Conservation (phyloP, 805 yeast genomes). For the Pichia nakasei region DNA sequence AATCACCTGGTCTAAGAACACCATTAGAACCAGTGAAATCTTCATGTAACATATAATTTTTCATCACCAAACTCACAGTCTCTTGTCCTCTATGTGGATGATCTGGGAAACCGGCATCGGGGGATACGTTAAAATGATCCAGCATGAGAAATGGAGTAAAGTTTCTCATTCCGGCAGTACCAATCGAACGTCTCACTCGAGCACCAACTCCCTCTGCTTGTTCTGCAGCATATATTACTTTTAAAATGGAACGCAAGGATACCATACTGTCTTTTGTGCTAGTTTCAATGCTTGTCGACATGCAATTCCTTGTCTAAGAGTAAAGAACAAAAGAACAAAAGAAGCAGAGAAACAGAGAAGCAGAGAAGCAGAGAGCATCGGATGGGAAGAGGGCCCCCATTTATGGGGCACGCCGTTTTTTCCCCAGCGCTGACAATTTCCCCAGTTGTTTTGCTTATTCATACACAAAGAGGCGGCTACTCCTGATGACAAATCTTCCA, state of each 20-base stretch:
- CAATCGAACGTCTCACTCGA: conserved; percentile 71
- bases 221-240: conserved; percentile 50
- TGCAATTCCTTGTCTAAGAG: neutral
- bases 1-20: conserved; percentile 67
- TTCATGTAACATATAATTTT: conserved; percentile 69
- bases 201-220: conserved; percentile 90
- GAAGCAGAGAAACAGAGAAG: too few relatives aligned
- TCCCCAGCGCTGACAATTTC: too few relatives aligned
- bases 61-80: conserved; percentile 59
- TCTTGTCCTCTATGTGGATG: conserved; percentile 82
- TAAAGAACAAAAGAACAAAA: neutral
- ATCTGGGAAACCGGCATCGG: conserved; percentile 71
- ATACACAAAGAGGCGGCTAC: too few relatives aligned
- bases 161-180: conserved; percentile 56
- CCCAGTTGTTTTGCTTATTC: too few relatives aligned
- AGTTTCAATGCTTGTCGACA: too few relatives aligned
- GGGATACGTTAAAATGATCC: conserved; percentile 62
- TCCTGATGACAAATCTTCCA: too few relatives aligned
- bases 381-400: too few relatives aligned
- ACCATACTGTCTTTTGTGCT: conserved; percentile 18
- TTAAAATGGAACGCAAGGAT: conserved; percentile 40
- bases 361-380: too few relatives aligned
- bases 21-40: conserved; percentile 86
- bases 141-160: conserved; percentile 77
- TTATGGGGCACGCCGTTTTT: too few relatives aligned